Base-by-base conservation (phyloP, 176 grass and related monocot species). In the Avena eriantha region DNA sequence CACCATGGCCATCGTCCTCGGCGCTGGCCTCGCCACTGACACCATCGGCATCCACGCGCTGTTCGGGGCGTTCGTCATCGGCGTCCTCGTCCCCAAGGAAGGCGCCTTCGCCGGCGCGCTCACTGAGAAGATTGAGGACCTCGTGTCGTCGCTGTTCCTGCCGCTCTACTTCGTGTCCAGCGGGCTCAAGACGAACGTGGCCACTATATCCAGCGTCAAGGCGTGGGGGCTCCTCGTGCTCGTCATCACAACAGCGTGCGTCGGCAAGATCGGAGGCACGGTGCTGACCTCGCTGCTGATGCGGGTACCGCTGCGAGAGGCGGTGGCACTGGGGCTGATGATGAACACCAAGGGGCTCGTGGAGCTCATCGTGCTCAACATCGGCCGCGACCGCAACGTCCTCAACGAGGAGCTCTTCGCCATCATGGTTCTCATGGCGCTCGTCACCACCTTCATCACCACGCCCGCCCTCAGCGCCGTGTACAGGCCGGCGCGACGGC, bases 271-370 rank as follows among this genome's bases (percentile, higher is more conserved):
- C 61, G 86, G 74, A 34, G 89, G 89, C 74, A 89, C 86, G 31
- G 54, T 91, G 43, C 18, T 76, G 7, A 41, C 85, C 7, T 76
- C 86, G 10, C 59, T 83, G 29, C 4, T 41, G 0, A 82, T 84
- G 74, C 87, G 81, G 1, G 65, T 94, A 35, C 89, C 84, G 8
- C 0, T 46, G 19, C 86, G 92, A 2, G 92, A 94, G 51, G 86
- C 89, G 51, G 10, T 91, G 10, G 56, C 92, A 4, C 76, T 94
- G 4, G 89, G 92, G 3, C 24, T 94, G 15, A 77, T 94, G 34
- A 94, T 94, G 92, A 94, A 94, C 83, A 91, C 92, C 68, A 91
- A 94, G 58, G 92, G 92, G 5, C 86, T 93, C 43, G 89, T 90
- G 5, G 91, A 93, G 82, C 87, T 93, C 47, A 86, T 93, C 88